Evolutionary conservation across 2,329 filamentous ascomycete species (phyloP).

Genomic region (Alternaria solani): DNA sequence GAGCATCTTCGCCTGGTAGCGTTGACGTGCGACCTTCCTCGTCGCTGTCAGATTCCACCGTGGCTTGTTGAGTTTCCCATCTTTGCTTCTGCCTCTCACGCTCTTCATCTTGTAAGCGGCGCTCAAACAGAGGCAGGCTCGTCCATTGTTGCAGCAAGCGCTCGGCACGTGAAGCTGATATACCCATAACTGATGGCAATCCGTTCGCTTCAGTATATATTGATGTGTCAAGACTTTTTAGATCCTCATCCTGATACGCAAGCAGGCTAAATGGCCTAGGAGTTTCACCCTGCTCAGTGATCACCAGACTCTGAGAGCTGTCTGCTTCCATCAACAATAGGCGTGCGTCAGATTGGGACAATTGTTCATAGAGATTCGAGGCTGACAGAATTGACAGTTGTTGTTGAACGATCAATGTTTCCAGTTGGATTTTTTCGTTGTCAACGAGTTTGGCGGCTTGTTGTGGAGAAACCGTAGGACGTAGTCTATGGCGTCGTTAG

Average conservation of each 20-base stretch:
- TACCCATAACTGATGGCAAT: slow-evolving; percentile 34
- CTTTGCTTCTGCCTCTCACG: slow-evolving; percentile 31
- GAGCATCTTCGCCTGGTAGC: slow-evolving; percentile 18
- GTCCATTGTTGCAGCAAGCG: slow-evolving; percentile 46
- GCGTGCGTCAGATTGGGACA: slow-evolving; percentile 20
- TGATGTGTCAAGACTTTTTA: slow-evolving; percentile 35
- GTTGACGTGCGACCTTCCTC: slow-evolving; percentile 32
- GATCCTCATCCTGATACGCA: slow-evolving; percentile 39
- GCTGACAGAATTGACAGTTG: slow-evolving; percentile 47
- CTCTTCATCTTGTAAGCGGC: slow-evolving; percentile 35
- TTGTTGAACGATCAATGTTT: slow-evolving; percentile 51
- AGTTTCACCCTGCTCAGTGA: slow-evolving; percentile 9
- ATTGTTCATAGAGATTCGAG: slow-evolving; percentile 27
- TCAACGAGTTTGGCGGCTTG: slow-evolving; percentile 42
- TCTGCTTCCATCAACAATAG: slow-evolving; percentile 42
- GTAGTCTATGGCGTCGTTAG: slow-evolving; percentile 27
- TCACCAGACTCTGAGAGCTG: slow-evolving; percentile 38
- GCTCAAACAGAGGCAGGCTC: slow-evolving; percentile 41
- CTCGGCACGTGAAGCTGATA: slow-evolving; percentile 36
- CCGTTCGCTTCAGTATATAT: slow-evolving; percentile 30
- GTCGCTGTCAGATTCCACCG: slow-evolving; percentile 47
- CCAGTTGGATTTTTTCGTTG: slow-evolving; percentile 49
- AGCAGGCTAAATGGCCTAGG: slow-evolving; percentile 35
- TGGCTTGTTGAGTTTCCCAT: slow-evolving; percentile 42
- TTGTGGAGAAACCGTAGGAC: slow-evolving; percentile 44